A percentile compares a stretch with the other conserved stretches of the same genome.
Evolutionary conservation across 225 moss, liverwort and hornwort species (phyloP).

Genomic region (Antitrichia curtipendula): DNA sequence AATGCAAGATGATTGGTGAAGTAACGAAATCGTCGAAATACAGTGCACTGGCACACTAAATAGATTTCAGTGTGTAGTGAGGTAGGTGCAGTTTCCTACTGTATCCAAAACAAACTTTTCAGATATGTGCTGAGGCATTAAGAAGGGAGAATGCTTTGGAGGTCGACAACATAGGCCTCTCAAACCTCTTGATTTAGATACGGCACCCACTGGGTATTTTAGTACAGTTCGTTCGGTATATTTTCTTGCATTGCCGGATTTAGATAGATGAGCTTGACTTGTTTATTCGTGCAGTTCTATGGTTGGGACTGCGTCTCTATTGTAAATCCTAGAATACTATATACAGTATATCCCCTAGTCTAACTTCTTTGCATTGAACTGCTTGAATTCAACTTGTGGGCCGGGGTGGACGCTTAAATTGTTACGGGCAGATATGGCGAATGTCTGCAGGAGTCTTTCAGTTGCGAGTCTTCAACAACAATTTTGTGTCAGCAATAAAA

Average conservation of each 20-base stretch:
- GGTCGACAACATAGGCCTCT: background rate
- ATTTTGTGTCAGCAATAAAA: constrained; percentile 16
- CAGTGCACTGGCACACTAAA: too few species aligned
- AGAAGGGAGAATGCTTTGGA: background rate
- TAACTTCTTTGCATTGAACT: background rate
- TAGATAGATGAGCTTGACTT: too few species aligned
- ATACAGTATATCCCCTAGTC: background rate
- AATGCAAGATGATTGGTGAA: background rate
- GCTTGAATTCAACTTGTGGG: background rate
- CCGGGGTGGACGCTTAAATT: background rate
- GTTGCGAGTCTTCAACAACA: constrained; percentile 30
- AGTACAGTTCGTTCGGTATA: background rate
- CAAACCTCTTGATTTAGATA: background rate
- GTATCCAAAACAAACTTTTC: background rate
- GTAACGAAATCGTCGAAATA: background rate
- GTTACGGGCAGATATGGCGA: constrained; percentile 28
- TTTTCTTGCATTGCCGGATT: too few species aligned
- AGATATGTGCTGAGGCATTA: background rate
- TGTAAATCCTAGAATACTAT: background rate
- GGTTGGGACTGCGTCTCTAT: background rate
- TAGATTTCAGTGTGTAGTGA: too few species aligned
- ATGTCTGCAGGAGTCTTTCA: constrained; percentile 29
- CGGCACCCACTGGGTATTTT: background rate
- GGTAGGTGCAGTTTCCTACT: background rate
- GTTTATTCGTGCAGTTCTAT: background rate